Percentiles rank a stretch among this genome's conserved stretches.
phyloP scores from a whole-genome alignment of 1,284 basidiomycete species.

The Rhodotorula sp. region DNA sequence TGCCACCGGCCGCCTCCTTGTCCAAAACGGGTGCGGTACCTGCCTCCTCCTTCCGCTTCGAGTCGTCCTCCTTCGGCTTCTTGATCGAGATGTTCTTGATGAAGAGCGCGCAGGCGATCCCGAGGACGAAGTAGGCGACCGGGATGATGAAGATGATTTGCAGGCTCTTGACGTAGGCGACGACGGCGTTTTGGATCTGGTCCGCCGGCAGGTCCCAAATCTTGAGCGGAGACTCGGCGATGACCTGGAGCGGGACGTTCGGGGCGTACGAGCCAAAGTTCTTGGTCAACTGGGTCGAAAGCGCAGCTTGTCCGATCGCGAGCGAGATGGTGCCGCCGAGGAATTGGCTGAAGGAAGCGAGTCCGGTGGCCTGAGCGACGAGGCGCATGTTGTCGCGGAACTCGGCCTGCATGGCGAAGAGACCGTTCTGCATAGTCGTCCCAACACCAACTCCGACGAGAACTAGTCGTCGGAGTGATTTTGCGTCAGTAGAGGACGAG shows the following conservation, averaged over 20 bases:
- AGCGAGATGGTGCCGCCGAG: constrained; percentile 24
- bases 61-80: neutral
- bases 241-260: constrained; percentile 15
- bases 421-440: constrained; percentile 25
- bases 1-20: neutral
- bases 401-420: constrained; percentile 40
- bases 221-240: constrained; percentile 27
- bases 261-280: constrained; percentile 38
- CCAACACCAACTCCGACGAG: constrained; percentile 20
- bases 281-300: constrained; percentile 27
- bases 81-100: constrained; percentile 39
- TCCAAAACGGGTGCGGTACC: too few species aligned
- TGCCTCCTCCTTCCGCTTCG: neutral
- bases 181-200: constrained; percentile 6
- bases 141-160: constrained; percentile 23
- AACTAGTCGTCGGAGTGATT: neutral
- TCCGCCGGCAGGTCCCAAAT: constrained; percentile 21
- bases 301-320: constrained; percentile 30
- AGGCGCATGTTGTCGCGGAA: constrained; percentile 27
- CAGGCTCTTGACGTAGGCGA: constrained; percentile 32
- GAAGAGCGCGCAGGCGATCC: constrained; percentile 7
- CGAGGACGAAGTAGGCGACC: constrained; percentile 26
- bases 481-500: neutral
- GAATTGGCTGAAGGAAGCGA: constrained; percentile 31
- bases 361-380: constrained; percentile 31